Evolutionary conservation across 176 grass and related monocot genomes (phyloP), one percentile per base, ranked within the genome.

Genomic region (Hordeum marinum): DNA sequence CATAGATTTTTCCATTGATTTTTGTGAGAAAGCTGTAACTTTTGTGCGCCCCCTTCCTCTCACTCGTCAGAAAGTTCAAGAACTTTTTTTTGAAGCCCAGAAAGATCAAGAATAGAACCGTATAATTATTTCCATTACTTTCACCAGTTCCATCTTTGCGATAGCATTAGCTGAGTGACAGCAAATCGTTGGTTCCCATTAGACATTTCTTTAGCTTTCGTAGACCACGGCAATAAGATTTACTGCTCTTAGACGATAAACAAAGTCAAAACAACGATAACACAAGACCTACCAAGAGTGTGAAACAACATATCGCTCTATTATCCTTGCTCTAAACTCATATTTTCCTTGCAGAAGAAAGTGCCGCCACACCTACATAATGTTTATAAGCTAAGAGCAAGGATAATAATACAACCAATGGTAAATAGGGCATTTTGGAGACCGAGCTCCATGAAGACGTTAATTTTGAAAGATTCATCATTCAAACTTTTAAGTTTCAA

Each of bases 1-100:
- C 85, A 63, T 54, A 62, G 54, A 80, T 87, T 87, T 87, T 89
- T 41, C 75, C 76, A 20, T 87, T 87, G 68, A 84, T 80, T 20
- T 68, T 31, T 41, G 59, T 27, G 23, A 90, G 14, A 87, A 87
- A 80, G 76, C 2, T 74, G 7, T 61, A 20, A 80, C 84, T 84
- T 90, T 63, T 55, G 29, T 8, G 15, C 0, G 39, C 6, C 29
- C 46, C 77, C 87, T 82, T 80, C 15, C 41, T 61, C 29, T 68
- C 84, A 69, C 80, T 80, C 27, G n/a, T 14, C 11, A 11, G 73
- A 85, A 80, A 21, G 80, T 20, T 20, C 29, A 41, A 67, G 40
- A 66, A 75, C 36, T n/a, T n/a, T n/a, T n/a, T n/a, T n/a, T n/a
- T n/a, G n/a, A n/a, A n/a, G n/a, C n/a, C n/a, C 11, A 11, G 73